Evolutionary conservation across 1,139 yeast species (phyloP), one percentile per base, ranked within the genome.

Genomic region (Pichia kudriavzevii): DNA sequence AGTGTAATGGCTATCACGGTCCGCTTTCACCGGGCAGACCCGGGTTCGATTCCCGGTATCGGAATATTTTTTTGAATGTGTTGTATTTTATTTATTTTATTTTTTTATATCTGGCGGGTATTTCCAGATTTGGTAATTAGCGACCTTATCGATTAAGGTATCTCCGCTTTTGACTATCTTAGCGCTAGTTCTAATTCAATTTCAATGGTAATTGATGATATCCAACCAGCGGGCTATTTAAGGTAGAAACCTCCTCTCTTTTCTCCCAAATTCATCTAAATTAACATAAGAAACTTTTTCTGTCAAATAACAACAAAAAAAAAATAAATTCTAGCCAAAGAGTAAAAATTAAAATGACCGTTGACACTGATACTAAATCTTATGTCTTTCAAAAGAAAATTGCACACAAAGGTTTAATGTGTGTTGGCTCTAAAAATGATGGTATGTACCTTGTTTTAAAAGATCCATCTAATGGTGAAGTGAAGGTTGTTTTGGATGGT

Each of bases 21-120:
- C 39, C 39, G 39, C 39, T 36, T 33, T 36, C 39, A 36, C 39
- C 39, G 39, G 39, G 77, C 75, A 72, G 63, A 71, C 74, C 77
- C 74, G 77, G 78, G 78, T 72, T 72, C 78, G 75, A 72, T 72
- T 72, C 78, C 78, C 77, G 74, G 78, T 66, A 69, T 69, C 76
- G 78, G 78, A 72, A 66, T 36, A 35, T 43, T 40, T 45, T 59
- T 58, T 59, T 56, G n/a, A 12, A 11, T 3, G 6, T 18, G 9
- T 13, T 9, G 11, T 22, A 26, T 26, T 31, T 21, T 17, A 13
- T 16, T 12, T 16, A n/a, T 7, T 5, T 23, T 24, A 7, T 13
- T 22, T 27, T 16, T 3, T 10, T 11, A 19, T 4, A 26, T 6
- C 14, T 7, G 10, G 32, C 32, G 27, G 28, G n/a, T 11, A 3